Conservation (phyloP, 345 rosid genomes). For the Aethionema arabicum region DNA sequence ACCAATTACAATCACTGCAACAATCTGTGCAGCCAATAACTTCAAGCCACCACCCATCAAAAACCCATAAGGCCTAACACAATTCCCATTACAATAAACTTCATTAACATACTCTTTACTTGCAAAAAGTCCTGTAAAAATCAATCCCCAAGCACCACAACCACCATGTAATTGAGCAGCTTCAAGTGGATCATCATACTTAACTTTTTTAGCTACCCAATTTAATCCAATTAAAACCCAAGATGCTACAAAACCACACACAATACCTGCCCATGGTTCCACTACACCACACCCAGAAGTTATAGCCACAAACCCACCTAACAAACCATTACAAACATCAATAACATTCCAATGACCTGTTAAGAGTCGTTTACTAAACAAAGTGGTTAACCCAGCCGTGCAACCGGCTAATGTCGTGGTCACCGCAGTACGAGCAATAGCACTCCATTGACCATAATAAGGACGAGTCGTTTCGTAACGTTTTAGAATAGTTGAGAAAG, state of each 20-base stretch:
- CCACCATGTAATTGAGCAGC: slow-evolving; percentile 32
- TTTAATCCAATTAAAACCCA: slow-evolving; percentile 23
- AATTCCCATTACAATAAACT: slow-evolving; percentile 3
- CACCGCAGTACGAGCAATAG: slow-evolving; percentile 20
- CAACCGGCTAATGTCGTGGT: slow-evolving; percentile 30
- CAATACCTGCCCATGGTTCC: slow-evolving; percentile 30
- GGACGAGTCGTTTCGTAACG: slow-evolving; percentile 32
- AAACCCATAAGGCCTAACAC: slow-evolving; percentile 22
- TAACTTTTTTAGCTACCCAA: slow-evolving; percentile 22
- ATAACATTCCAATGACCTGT: slow-evolving; percentile 25
- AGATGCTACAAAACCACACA: slow-evolving; percentile 28
- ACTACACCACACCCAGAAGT: slow-evolving; percentile 30
- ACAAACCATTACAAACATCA: slow-evolving; percentile 20
- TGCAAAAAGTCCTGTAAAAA: slow-evolving; percentile 31
- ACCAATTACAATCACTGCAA: slow-evolving; percentile 13
- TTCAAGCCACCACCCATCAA: slow-evolving; percentile 32
- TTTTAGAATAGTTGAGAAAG: slow-evolving; percentile 46
- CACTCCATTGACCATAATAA: slow-evolving; percentile 33
- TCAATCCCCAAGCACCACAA: slow-evolving; percentile 32
- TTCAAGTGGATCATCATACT: slow-evolving; percentile 30
- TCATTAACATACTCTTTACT: slow-evolving; percentile 16
- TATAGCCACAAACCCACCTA: slow-evolving; percentile 26
- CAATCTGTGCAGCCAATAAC: slow-evolving; percentile 13
- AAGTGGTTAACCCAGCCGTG: slow-evolving; percentile 27
- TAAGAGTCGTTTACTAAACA: slow-evolving; percentile 26